These are phyloP conservation scores for Mycena maculata DNA, from an alignment of 768 basidiomycete species.

Conservation along the genomic window DNA sequence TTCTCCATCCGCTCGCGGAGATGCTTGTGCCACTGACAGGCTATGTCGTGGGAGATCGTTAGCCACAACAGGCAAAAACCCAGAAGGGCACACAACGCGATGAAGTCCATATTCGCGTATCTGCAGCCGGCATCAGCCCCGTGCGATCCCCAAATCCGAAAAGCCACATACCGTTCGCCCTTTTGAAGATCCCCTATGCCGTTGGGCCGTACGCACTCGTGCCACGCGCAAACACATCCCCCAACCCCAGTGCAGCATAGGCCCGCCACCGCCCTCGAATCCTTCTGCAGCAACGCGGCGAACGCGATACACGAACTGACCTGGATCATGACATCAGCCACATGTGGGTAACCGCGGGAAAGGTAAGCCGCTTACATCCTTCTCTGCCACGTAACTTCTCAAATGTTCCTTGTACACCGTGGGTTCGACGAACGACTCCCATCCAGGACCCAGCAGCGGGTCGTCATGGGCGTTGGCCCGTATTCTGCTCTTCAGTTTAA, in stretches of 20 bases:
- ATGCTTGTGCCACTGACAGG: too few species aligned
- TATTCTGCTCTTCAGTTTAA: slow-evolving; percentile 35
- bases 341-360: background rate
- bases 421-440: slow-evolving; percentile 16
- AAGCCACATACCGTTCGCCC: slow-evolving; percentile 33
- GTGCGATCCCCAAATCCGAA: background rate
- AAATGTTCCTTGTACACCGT: slow-evolving; percentile 6
- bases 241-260: slow-evolving; percentile 22
- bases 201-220: slow-evolving; percentile 33
- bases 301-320: slow-evolving; percentile 34
- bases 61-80: too few species aligned
- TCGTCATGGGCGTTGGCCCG: slow-evolving; percentile 16
- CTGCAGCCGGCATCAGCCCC: background rate
- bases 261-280: slow-evolving; percentile 27
- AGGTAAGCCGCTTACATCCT: background rate
- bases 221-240: slow-evolving; percentile 29
- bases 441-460: slow-evolving; percentile 19
- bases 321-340: background rate
- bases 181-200: slow-evolving; percentile 30
- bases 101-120: too few species aligned
- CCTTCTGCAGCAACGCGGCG: slow-evolving; percentile 32
- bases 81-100: too few species aligned
- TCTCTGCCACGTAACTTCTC: slow-evolving; percentile 13
- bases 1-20: too few species aligned
- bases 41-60: background rate